phyloP scores from a whole-genome alignment of 1,139 yeast species.

The Pichia sp. region DNA sequence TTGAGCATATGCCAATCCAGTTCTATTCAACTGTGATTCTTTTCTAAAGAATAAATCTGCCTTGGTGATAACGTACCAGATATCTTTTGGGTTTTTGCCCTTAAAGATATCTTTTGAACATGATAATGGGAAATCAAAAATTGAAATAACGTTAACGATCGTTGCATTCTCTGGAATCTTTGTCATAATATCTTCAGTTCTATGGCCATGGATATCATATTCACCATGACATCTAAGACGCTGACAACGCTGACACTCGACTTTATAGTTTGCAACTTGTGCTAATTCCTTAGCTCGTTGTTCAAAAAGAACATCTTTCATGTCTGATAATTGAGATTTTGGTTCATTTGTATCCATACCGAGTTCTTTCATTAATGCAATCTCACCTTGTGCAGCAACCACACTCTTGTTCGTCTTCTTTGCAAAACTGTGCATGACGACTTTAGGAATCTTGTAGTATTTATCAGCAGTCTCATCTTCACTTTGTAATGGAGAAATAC shows the following conservation, averaged over 20 bases:
- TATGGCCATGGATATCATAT: constrained; percentile 38
- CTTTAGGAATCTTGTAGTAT: constrained; percentile 5
- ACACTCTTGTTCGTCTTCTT: background rate
- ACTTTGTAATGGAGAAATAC: constrained; percentile 11
- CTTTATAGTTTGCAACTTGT: background rate
- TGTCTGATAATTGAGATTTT: background rate
- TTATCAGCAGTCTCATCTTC: constrained; percentile 1
- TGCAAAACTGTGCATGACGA: background rate
- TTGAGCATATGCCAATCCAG: constrained; percentile 44
- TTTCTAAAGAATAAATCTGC: constrained; percentile 50
- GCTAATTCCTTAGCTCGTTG: constrained; percentile 4
- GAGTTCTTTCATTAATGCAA: constrained; percentile 3
- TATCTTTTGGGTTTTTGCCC: constrained; percentile 36
- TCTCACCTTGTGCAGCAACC: too few relatives aligned
- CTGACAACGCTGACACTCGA: constrained; percentile 53
- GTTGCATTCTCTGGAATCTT: constrained; percentile 49
- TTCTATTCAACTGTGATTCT: constrained; percentile 35
- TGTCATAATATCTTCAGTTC: constrained; percentile 38
- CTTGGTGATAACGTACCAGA: constrained; percentile 57
- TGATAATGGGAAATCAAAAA: constrained; percentile 69
- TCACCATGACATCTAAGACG: constrained; percentile 46
- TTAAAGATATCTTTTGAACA: constrained; percentile 42
- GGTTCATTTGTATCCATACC: background rate
- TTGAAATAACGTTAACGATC: constrained; percentile 60
- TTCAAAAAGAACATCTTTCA: background rate